Evolutionary conservation across 2,329 filamentous ascomycete species (phyloP).

Genomic region (Stagonosporopsis rhizophila): DNA sequence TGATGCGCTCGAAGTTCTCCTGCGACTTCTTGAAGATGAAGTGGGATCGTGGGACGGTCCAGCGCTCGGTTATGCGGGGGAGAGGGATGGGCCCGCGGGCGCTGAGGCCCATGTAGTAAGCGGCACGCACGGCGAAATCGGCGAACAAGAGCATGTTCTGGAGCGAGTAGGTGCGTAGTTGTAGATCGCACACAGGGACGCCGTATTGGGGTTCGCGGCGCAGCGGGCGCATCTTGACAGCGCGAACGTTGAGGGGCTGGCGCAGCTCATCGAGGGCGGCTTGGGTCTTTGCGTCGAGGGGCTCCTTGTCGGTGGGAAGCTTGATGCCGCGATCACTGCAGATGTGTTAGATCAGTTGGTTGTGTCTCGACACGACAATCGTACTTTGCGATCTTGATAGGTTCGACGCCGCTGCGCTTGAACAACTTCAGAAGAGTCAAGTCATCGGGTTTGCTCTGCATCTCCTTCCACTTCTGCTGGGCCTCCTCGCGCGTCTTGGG

Average conservation of each 20-base stretch:
- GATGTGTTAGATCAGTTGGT: not conserved
- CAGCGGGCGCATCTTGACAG: slow-evolving; percentile 84
- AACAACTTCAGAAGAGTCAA: slow-evolving; percentile 40
- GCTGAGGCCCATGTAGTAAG: slow-evolving; percentile 89
- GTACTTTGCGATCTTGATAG: slow-evolving; percentile 47
- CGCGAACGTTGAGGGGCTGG: slow-evolving; percentile 77
- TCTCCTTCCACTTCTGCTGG: slow-evolving; percentile 36
- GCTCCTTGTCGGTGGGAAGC: slow-evolving; percentile 39
- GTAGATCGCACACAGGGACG: slow-evolving; percentile 86
- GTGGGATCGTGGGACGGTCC: slow-evolving; percentile 87
- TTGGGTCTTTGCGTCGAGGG: slow-evolving; percentile 40
- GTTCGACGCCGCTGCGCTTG: slow-evolving; percentile 43
- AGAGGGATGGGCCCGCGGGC: slow-evolving; percentile 86
- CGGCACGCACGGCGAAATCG: slow-evolving; percentile 92
- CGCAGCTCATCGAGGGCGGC: slow-evolving; percentile 43
- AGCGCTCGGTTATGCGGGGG: slow-evolving; percentile 85
- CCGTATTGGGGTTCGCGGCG: slow-evolving; percentile 76
- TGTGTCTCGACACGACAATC: not conserved
- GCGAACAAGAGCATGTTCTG: slow-evolving; percentile 93
- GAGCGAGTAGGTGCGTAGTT: slow-evolving; percentile 88
- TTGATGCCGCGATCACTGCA: slow-evolving; percentile 41
- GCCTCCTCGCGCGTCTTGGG: slow-evolving; percentile 43
- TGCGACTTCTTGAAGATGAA: slow-evolving; percentile 98
- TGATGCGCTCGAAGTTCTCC: slow-evolving; percentile 96
- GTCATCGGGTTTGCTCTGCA: slow-evolving; percentile 43